Evolutionary conservation across 1,139 yeast genomes (phyloP), one percentile per base, ranked within the genome.

Genomic region (Yarrowia galli): DNA sequence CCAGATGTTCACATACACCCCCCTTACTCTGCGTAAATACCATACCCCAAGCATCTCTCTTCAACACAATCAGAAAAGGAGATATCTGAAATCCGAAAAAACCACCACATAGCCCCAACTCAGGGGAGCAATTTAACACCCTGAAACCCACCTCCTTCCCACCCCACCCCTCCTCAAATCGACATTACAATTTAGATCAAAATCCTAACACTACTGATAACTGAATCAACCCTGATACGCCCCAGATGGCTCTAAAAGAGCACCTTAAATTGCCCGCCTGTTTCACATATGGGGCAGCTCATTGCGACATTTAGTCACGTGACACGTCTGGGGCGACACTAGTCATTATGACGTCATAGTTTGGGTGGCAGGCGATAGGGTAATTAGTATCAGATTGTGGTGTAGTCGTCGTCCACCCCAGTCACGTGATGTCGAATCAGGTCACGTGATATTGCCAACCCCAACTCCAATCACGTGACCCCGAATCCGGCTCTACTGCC

Each of bases 291-390:
- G 10, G 32, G 51, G 51, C 51, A 46, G 51, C 15, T 46, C 7
- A 5, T 15, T 51, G 58, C 58, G 58, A 49, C 58, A 22, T n/a
- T 51, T 36, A 15, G 58, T 51, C 58, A 51, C 58, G 58, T 51
- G 58, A 51, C 18, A 3, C n/a, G n/a, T n/a, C n/a, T n/a, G n/a
- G n/a, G n/a, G n/a, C n/a, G n/a, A n/a, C 6, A 12, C 2, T 8
- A 13, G 48, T 20, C 8, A 20, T 23, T 25, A 51, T 51, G 58
- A 51, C 58, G 58, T 51, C 58, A 51, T 51, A 6, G 18, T 13
- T 16, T 7, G 25, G 10, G 46, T 4, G 3, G 15, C 25, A 40
- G 40, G 16, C 13, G 40, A 8, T 3, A 9, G 12, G 3, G 3
- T 12, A 36, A 10, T 36, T 13, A 9, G 32, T 22, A 20, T n/a